Percentiles rank a stretch among this genome's conserved stretches.
Evolutionary conservation across 129 eudicot species (phyloP).

Genomic region (Gnaphalium uliginosum): DNA sequence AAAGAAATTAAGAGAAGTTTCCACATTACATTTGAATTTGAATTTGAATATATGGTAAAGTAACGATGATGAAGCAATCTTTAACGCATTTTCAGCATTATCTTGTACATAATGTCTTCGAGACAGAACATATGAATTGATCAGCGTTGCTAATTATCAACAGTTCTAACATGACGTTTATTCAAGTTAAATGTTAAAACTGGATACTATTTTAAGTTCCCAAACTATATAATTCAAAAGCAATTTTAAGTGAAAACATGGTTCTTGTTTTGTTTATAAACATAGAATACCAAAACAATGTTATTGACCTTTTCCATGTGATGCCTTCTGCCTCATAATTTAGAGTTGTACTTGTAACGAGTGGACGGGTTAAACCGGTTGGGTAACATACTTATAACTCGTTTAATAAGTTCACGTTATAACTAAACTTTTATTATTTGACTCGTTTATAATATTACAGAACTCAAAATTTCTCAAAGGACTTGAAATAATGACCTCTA

Average conservation of each 20-base stretch:
- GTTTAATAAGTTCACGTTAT: neutral
- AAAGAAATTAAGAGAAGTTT: too few species aligned
- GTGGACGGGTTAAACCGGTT: neutral
- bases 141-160: neutral
- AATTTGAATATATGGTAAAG: too few species aligned
- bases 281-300: neutral
- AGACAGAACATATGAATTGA: too few species aligned
- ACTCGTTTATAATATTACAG: neutral
- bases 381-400: too few species aligned
- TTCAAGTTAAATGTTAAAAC: neutral
- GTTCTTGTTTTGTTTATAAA: conserved; percentile 15
- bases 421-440: neutral
- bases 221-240: neutral
- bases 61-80: neutral
- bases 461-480: neutral
- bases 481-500: neutral
- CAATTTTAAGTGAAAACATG: neutral
- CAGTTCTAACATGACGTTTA: too few species aligned
- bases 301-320: neutral
- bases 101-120: too few species aligned
- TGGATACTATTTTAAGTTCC: conserved; percentile 11
- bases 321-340: neutral
- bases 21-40: too few species aligned
- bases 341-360: neutral
- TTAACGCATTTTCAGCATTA: neutral